Conservation (phyloP, 345 rosid species). For the Salix viminalis region DNA sequence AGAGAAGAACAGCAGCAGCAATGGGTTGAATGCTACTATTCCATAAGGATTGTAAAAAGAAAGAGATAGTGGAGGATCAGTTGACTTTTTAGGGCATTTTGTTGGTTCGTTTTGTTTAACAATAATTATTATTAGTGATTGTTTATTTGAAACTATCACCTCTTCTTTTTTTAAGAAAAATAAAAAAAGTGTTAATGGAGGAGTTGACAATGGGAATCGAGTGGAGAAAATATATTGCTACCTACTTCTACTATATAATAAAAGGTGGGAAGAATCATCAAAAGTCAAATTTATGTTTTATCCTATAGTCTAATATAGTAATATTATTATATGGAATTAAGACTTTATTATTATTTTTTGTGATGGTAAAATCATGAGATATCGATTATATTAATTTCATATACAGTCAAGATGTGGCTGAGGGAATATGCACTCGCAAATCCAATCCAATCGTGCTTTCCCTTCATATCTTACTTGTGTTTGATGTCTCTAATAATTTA, state of each 20-base stretch:
- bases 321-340: too few relatives aligned
- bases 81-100: conserved; percentile 57
- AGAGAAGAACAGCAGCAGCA: conserved; percentile 1
- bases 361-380: too few relatives aligned
- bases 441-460: too few relatives aligned
- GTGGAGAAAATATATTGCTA: neutral
- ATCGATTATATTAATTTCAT: too few relatives aligned
- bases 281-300: conserved; percentile 9
- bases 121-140: neutral
- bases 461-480: too few relatives aligned
- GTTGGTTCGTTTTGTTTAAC: neutral
- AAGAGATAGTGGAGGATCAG: conserved; percentile 28
- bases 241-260: neutral
- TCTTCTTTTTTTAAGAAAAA: neutral
- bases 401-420: too few relatives aligned
- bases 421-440: too few relatives aligned
- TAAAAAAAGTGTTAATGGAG: conserved; percentile 9
- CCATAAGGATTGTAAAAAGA: neutral
- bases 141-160: neutral
- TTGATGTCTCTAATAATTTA: too few relatives aligned
- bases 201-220: conserved; percentile 32
- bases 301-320: too few relatives aligned
- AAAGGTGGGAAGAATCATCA: conserved; percentile 2
- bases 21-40: neutral
- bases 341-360: too few relatives aligned